Evolutionary conservation across 306 rosid genomes (phyloP).

Genomic region (Prunus armeniaca): DNA sequence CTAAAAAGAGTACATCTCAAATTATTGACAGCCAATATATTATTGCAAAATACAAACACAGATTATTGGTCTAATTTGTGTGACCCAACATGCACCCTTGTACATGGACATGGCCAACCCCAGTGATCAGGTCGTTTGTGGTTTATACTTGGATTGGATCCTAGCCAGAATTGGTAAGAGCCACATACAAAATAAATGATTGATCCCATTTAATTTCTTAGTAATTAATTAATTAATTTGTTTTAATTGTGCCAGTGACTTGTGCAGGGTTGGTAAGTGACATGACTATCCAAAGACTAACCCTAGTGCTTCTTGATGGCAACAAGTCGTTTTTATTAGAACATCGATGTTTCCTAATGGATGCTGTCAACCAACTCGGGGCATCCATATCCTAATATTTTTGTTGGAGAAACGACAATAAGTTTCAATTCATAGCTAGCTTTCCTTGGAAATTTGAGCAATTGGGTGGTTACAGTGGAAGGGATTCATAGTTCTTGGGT

Average conservation of each 20-base stretch:
- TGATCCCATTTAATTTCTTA: neutral
- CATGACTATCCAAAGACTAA: constrained; percentile 37
- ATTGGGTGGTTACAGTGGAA: neutral
- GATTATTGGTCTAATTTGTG: constrained; percentile 6
- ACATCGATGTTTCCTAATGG: neutral
- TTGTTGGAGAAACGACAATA: constrained; percentile 6
- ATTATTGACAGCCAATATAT: neutral
- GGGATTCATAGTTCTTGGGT: neutral
- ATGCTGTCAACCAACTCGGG: neutral
- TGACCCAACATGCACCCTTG: constrained; percentile 55
- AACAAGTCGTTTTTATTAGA: constrained; percentile 14
- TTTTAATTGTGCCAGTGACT: constrained; percentile 24
- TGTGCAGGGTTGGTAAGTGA: constrained; percentile 71
- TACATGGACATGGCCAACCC: constrained; percentile 27
- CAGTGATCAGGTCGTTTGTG: constrained; percentile 38
- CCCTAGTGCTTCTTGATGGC: neutral
- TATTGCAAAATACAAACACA: neutral
- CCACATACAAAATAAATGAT: constrained; percentile 18
- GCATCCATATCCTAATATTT: neutral
- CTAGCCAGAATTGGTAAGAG: constrained; percentile 19
- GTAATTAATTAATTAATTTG: neutral
- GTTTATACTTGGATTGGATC: constrained; percentile 20
- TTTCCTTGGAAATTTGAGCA: neutral
- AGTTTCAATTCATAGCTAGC: neutral
- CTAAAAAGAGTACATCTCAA: neutral